These are phyloP conservation scores for Comarum palustre DNA, from an alignment of 306 rosid genomes.

Conservation along the genomic window DNA sequence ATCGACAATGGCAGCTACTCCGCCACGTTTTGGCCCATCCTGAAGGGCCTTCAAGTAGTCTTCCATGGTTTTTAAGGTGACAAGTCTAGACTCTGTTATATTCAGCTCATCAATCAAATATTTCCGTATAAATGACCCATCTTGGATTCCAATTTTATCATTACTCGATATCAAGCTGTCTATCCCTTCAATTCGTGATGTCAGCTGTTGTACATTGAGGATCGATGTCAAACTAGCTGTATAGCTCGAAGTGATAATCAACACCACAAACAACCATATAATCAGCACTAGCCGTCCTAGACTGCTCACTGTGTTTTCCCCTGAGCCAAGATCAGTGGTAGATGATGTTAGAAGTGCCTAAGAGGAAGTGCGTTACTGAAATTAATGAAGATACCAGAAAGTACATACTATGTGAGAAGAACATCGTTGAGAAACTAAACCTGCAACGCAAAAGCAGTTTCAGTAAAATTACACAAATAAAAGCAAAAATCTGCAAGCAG, in stretches of 20 bases:
- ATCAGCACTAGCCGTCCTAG: constrained; percentile 77
- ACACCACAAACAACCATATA: constrained; percentile 85
- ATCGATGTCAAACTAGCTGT: constrained; percentile 92
- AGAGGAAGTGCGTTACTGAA: not conserved
- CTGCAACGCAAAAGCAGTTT: constrained; percentile 50
- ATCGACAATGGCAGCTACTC: constrained; percentile 79
- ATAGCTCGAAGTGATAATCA: constrained; percentile 87
- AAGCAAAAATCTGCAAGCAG: not conserved
- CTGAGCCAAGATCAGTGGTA: constrained; percentile 37
- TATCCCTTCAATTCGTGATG: constrained; percentile 71
- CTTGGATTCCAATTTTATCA: constrained; percentile 73
- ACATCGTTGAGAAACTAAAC: constrained; percentile 90
- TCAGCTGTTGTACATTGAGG: constrained; percentile 71
- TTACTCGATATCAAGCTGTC: constrained; percentile 61
- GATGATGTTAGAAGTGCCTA: constrained; percentile 23
- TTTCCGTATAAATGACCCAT: constrained; percentile 61
- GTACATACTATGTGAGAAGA: constrained; percentile 78
- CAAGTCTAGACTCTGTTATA: constrained; percentile 60
- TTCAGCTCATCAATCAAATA: constrained; percentile 64
- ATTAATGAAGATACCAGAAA: constrained; percentile 11
- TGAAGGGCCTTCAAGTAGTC: constrained; percentile 49
- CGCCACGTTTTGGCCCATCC: constrained; percentile 60
- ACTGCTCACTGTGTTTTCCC: constrained; percentile 72
- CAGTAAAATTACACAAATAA: constrained; percentile 1
- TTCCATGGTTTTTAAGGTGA: constrained; percentile 46